Base-by-base conservation (phyloP, 495 filamentous ascomycete genomes). In the Tuber borchii region DNA sequence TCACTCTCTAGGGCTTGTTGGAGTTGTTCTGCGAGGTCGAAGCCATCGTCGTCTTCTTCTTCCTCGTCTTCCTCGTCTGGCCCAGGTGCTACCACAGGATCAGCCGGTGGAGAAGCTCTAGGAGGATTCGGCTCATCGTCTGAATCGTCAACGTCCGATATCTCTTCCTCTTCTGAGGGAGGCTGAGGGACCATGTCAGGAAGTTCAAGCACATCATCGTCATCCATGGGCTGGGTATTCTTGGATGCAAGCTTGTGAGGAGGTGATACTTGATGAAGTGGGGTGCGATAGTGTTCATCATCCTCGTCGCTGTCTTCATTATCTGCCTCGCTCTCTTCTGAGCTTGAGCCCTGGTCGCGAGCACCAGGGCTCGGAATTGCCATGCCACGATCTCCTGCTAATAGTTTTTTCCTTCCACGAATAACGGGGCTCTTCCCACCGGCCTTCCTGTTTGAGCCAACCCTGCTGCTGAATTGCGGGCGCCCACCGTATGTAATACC, bases 311-410 rank as follows among this genome's bases (percentile, higher is more conserved):
- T 78, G 8, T 82, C 81, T 34, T 82, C 77, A 22, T 83, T 79
- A 44, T 75, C 81, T 45, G 77, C 81, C 22, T 76, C 80, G 31
- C 80, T 79, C 72, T 83, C 76, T 45, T 83, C 81, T n/a, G 73
- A 74, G 34, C 72, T 73, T 17, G 69, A 46, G 40, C 74, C 81
- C 26, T 34, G 61, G 4, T 22, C 39, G 37, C 74, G 76, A 9
- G 43, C 78, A 2, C 42, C 8, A 20, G 69, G 77, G 56, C 75
- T 77, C n/a, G 74, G 73, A 2, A 70, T 34, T 19, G 68, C 61
- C n/a, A 80, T 37, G 39, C 75, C 73, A 17, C 73, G 76, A 22
- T 69, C 72, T 73, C 75, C 72, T 4, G 48, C 76, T 16, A 61
- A 40, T 5, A 72, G 72, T 22, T 78, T 77, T 46, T 81, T 81